Evolutionary conservation across 129 eudicot species (phyloP).

Genomic region (Pulicaria dysenterica): DNA sequence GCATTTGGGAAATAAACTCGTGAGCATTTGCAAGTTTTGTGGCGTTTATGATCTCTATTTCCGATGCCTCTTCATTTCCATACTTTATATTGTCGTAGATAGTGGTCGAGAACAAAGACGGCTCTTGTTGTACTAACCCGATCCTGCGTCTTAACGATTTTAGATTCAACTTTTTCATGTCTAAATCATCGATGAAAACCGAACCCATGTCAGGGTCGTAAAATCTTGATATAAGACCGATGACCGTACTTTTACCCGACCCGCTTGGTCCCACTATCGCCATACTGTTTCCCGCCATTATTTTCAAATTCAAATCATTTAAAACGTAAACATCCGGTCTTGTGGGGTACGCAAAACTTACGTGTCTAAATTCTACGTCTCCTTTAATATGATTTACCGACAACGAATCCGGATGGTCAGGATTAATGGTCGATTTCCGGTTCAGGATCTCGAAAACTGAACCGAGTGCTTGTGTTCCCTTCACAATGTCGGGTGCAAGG

Average conservation of each 20-base stretch:
- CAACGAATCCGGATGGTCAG: conserved; percentile 47
- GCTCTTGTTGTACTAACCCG: conserved; percentile 88
- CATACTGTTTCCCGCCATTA: conserved; percentile 55
- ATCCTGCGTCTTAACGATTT: conserved; percentile 60
- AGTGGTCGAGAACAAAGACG: conserved; percentile 72
- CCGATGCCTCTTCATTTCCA: conserved; percentile 67
- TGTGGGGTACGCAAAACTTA: conserved; percentile 70
- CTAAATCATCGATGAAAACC: conserved; percentile 53
- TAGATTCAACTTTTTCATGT: conserved; percentile 54
- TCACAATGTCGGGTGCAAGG: conserved; percentile 74
- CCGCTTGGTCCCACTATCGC: conserved; percentile 88
- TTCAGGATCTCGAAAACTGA: conserved; percentile 62
- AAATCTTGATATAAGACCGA: conserved; percentile 61
- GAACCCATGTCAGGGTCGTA: conserved; percentile 71
- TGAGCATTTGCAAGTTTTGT: conserved; percentile 84
- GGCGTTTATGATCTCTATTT: conserved; percentile 68
- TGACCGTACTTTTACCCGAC: conserved; percentile 78
- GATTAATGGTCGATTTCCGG: conserved; percentile 58
- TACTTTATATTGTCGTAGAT: conserved; percentile 70
- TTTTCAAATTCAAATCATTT: conserved; percentile 49
- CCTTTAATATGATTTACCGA: conserved; percentile 46
- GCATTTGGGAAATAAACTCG: conserved; percentile 64
- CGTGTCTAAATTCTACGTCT: conserved; percentile 58
- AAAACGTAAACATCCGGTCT: conserved; percentile 63
- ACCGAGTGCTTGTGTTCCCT: conserved; percentile 83